A percentile compares a stretch with the other conserved stretches of the same genome.
Evolutionary conservation across 1,139 yeast genomes (phyloP).

Genomic region (Hyphopichia khmerensis): DNA sequence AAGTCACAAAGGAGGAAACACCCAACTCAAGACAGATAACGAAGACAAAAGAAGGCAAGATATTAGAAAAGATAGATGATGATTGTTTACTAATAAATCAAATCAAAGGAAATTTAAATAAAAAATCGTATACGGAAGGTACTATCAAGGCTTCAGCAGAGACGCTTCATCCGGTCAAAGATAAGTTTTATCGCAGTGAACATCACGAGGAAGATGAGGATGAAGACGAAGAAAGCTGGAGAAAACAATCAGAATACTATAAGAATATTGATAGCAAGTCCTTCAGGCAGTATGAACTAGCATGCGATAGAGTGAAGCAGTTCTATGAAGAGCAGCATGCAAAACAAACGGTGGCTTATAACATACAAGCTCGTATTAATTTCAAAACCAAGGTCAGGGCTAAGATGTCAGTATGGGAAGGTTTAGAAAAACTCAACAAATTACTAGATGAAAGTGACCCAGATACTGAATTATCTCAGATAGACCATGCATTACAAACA

Average conservation of each 20-base stretch:
- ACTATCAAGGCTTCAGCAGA: background rate
- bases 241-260: constrained; percentile 27
- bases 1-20: background rate
- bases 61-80: constrained; percentile 39
- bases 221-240: constrained; percentile 7
- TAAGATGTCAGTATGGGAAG: constrained; percentile 72
- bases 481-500: constrained; percentile 74
- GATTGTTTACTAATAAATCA: constrained; percentile 33
- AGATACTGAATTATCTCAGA: constrained; percentile 71
- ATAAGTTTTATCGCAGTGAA: background rate
- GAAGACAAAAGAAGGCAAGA: constrained; percentile 11
- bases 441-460: constrained; percentile 73
- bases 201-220: constrained; percentile 4
- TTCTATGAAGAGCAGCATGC: constrained; percentile 70
- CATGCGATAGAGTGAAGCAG: constrained; percentile 65
- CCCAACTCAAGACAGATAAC: background rate
- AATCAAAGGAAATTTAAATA: constrained; percentile 18
- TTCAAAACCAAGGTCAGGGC: constrained; percentile 68
- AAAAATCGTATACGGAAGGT: constrained; percentile 2
- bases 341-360: constrained; percentile 71
- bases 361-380: constrained; percentile 67
- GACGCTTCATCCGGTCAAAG: background rate
- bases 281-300: constrained; percentile 67
- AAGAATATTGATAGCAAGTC: constrained; percentile 39
- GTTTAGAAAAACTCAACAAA: constrained; percentile 59